Base-by-base conservation (phyloP, 257 asterid genomes). In the Lavandula angustifolia region DNA sequence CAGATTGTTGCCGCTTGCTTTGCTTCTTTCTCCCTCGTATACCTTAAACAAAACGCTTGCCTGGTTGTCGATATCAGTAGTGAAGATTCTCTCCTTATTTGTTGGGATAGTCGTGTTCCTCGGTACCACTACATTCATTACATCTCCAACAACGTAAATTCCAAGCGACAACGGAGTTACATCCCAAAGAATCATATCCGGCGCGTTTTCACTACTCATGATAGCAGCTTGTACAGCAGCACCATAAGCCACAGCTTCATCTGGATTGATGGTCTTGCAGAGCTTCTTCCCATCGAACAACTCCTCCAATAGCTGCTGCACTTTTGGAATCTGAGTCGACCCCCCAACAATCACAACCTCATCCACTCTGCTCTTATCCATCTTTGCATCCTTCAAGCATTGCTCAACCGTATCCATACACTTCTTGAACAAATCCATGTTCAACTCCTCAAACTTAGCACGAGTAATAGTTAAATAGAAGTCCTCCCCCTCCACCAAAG, bases 191-290 rank as follows among this genome's bases (percentile, higher is more conserved):
- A 53, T 8, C 10, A 53, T 4, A 53, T 29, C 3, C 40, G 10
- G 2, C 38, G 29, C 4, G 8, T 10, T 29, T 27, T 52, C 40
- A 10, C 38, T 38, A 29, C 58, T 53, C 58, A 29, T 1, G 9
- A 52, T 11, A 7, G 35, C 58, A 52, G 58, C 58, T 29, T 52
- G 58, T 16, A n/a, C 60, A 12, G 60, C 59, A 11, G 59, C 59
- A 4, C 59, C 59, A 27, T 53, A 53, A 1, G 59, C 59, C 18
- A 53, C 59, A 4, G 59, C 59, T 11, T 53, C 59, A 16, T 53
- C 59, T 17, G 59, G 59, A 29, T 29, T 53, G 2, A 29, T 53
- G 57, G 35, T 51, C 37, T 51, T 51, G 57, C 57, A 51, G 3
- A 51, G 9, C 16, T 22, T 35, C 27, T 54, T 54, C 12, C 42